Conservation (phyloP, 257 asterid species). For the Eucommia ulmoides region DNA sequence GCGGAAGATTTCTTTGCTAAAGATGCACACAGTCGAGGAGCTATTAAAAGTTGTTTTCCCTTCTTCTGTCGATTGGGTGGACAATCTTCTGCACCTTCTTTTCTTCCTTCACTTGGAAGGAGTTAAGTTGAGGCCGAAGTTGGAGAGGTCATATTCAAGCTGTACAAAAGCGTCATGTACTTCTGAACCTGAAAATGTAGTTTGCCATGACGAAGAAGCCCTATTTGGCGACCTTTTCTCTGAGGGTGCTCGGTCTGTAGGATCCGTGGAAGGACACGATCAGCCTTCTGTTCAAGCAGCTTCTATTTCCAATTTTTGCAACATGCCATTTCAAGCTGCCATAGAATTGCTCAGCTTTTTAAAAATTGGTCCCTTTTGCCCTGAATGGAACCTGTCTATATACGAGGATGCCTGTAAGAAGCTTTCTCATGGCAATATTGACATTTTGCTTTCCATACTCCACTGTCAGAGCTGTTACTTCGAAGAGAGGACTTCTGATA, state of each 20-base stretch:
- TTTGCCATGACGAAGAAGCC: conserved; percentile 89
- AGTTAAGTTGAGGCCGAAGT: conserved; percentile 52
- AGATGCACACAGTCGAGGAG: conserved; percentile 52
- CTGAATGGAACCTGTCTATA: conserved; percentile 52
- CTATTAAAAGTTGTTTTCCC: conserved; percentile 54
- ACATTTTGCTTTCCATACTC: conserved; percentile 50
- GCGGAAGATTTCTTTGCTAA: conserved; percentile 33
- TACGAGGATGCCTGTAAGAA: conserved; percentile 51
- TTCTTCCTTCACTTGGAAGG: conserved; percentile 78
- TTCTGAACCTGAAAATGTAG: conserved; percentile 62
- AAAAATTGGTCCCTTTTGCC: conserved; percentile 49
- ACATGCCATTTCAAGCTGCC: conserved; percentile 76
- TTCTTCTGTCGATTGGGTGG: conserved; percentile 67
- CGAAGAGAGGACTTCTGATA: conserved; percentile 44
- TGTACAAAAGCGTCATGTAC: conserved; percentile 49
- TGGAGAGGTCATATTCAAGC: conserved; percentile 61
- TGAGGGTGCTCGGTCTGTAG: conserved; percentile 85
- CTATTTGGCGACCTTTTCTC: conserved; percentile 98
- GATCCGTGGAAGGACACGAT: conserved; percentile 71
- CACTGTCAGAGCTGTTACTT: conserved; percentile 34
- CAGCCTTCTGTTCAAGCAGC: conserved; percentile 42
- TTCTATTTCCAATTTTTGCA: conserved; percentile 44
- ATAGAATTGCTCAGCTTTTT: conserved; percentile 56
- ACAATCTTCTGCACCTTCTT: conserved; percentile 57
- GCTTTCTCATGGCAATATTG: conserved; percentile 48